phyloP scores from a whole-genome alignment of 1,284 basidiomycete genomes.

The Cryptococcus sp. region DNA sequence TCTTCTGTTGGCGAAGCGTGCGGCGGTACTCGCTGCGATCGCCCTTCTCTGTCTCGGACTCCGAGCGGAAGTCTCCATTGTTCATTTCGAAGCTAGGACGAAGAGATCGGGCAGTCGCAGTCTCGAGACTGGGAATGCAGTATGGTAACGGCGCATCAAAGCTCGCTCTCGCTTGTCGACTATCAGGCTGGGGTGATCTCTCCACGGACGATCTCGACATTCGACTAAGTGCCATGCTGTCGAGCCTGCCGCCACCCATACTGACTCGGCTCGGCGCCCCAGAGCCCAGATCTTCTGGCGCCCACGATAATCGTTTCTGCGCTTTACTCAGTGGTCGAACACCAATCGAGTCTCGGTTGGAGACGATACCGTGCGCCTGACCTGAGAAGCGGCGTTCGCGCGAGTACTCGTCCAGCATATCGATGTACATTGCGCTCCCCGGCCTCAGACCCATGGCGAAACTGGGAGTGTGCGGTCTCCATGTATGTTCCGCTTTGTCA shows the following conservation, averaged over 20 bases:
- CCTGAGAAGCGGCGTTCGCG: slow-evolving; percentile 18
- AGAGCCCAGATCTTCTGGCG: slow-evolving; percentile 23
- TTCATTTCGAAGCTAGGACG: background rate
- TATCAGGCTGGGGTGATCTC: background rate
- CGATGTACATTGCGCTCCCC: slow-evolving; percentile 33
- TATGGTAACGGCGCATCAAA: background rate
- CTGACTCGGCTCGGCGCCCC: slow-evolving; percentile 15
- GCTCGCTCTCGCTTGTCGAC: slow-evolving; percentile 1
- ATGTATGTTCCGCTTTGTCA: background rate
- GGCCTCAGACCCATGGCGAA: slow-evolving; percentile 25
- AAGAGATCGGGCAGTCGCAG: slow-evolving; percentile 1
- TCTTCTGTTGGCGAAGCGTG: slow-evolving; percentile 12
- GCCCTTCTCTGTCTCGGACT: background rate
- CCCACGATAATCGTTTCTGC: slow-evolving; percentile 39
- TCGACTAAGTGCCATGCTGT: slow-evolving; percentile 18
- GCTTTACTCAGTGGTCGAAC: slow-evolving; percentile 23
- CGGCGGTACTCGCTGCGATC: background rate
- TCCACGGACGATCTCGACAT: slow-evolving; percentile 10
- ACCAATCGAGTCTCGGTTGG: background rate
- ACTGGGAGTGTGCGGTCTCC: slow-evolving; percentile 27
- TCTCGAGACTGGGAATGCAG: slow-evolving; percentile 5
- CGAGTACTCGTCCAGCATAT: slow-evolving; percentile 44
- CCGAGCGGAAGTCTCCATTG: background rate
- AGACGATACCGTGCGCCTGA: slow-evolving; percentile 3
- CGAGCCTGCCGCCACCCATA: background rate